A percentile compares a stretch with the other conserved stretches of the same genome.
Conservation (phyloP, 192 early-diverging fungal species). For the Radiomyces spectabilis region DNA sequence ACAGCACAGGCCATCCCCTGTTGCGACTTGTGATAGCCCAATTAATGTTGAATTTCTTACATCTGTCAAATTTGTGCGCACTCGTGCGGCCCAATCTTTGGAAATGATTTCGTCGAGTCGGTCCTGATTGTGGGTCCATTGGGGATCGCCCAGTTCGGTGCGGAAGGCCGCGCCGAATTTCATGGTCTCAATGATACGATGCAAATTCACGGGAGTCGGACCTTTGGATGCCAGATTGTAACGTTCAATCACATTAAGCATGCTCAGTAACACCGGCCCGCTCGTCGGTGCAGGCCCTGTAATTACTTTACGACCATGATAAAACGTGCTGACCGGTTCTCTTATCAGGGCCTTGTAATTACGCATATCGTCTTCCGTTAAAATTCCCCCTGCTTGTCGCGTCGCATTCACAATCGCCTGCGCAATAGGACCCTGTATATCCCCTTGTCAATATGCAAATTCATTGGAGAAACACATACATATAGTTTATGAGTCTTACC, state of each 20-base stretch:
- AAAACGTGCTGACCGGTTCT: conserved; percentile 55
- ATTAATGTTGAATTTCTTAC: conserved; percentile 6
- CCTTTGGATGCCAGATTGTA: conserved; percentile 58
- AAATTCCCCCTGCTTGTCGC: conserved; percentile 61
- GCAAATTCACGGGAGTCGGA: conserved; percentile 55
- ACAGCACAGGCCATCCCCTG: too few relatives aligned
- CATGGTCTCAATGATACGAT: conserved; percentile 81
- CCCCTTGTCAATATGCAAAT: too few relatives aligned
- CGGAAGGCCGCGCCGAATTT: conserved; percentile 84
- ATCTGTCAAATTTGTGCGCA: conserved; percentile 71
- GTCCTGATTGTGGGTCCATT: conserved; percentile 51
- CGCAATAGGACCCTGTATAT: conserved; percentile 62
- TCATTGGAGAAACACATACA: too few relatives aligned
- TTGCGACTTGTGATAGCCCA: too few relatives aligned
- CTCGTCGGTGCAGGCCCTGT: conserved; percentile 72
- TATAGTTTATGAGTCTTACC: too few relatives aligned
- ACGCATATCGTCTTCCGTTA: conserved; percentile 68
- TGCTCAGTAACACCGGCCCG: conserved; percentile 73
- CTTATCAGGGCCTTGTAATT: conserved; percentile 56
- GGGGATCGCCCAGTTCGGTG: conserved; percentile 76
- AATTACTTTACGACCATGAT: conserved; percentile 70
- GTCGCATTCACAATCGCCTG: conserved; percentile 58
- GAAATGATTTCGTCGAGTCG: conserved; percentile 55
- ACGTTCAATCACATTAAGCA: conserved; percentile 85
- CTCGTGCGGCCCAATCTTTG: conserved; percentile 58